Percentiles rank a stretch among this genome's conserved stretches.
Evolutionary conservation across 441 rosid species (phyloP).

Genomic region (Kokia cookei): DNA sequence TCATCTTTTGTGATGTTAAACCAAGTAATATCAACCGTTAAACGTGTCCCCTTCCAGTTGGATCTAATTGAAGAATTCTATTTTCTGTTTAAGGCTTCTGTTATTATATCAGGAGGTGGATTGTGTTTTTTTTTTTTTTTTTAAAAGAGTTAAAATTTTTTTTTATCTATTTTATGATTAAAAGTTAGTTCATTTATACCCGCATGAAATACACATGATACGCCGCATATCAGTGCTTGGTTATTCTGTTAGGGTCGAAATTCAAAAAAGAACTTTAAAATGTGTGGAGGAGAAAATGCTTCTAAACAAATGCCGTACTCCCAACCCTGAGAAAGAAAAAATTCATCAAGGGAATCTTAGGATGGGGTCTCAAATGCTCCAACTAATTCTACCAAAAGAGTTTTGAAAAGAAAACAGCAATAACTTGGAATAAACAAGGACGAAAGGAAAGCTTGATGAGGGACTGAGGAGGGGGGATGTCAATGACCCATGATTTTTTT

Average conservation of each 20-base stretch:
- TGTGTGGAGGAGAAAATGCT: constrained; percentile 30
- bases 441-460: neutral
- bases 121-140: too few relatives aligned
- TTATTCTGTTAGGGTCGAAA: too few relatives aligned
- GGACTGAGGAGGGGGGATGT: neutral
- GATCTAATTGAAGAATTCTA: too few relatives aligned
- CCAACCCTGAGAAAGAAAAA: neutral
- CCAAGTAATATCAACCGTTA: neutral
- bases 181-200: too few relatives aligned
- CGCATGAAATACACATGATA: too few relatives aligned
- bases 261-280: neutral
- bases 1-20: neutral
- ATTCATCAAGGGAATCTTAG: neutral
- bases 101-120: too few relatives aligned
- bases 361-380: neutral
- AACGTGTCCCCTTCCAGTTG: too few relatives aligned
- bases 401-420: neutral
- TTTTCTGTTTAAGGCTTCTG: too few relatives aligned
- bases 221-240: too few relatives aligned
- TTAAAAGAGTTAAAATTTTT: too few relatives aligned
- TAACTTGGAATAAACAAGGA: neutral
- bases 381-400: neutral
- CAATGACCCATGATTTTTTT: constrained; percentile 13
- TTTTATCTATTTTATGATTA: too few relatives aligned
- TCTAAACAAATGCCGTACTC: neutral